Evolutionary conservation across 2,329 filamentous ascomycete genomes (phyloP).

Genomic region (Alternaria sp.): DNA sequence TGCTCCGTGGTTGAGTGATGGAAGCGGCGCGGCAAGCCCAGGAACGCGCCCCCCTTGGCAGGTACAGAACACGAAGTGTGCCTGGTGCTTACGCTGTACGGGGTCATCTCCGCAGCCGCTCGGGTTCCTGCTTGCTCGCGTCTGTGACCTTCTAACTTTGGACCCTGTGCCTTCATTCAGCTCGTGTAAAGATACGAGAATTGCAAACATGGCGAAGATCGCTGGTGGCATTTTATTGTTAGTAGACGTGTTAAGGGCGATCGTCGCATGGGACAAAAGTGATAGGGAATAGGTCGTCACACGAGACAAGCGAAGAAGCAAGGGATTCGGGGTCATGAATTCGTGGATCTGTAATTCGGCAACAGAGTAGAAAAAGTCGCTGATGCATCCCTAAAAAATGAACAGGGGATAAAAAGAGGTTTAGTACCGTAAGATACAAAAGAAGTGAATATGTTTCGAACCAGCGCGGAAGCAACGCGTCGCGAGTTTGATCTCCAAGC

Average conservation of each 20-base stretch:
- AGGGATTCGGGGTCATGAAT: conserved; percentile 12
- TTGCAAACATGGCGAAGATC: background rate
- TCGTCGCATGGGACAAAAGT: background rate
- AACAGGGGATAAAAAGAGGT: conserved; percentile 18
- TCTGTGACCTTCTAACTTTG: conserved; percentile 2
- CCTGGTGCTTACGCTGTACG: background rate
- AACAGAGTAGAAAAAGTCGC: conserved; percentile 11
- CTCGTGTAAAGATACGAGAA: background rate
- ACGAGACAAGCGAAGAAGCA: background rate
- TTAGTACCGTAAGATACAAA: conserved; percentile 25
- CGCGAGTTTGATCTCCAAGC: conserved; percentile 21
- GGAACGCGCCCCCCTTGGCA: conserved; percentile 9
- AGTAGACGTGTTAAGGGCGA: background rate
- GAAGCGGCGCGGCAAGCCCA: conserved; percentile 12
- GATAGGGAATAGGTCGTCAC: background rate
- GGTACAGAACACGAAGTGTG: conserved; percentile 6
- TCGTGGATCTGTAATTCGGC: conserved; percentile 19
- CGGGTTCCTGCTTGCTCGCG: conserved; percentile 2
- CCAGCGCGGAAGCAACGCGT: conserved; percentile 20
- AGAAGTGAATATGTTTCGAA: conserved; percentile 22
- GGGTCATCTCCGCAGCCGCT: conserved; percentile 9
- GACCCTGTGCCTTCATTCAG: background rate
- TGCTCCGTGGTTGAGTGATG: background rate
- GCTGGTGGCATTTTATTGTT: background rate
- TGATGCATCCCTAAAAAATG: conserved; percentile 8